These are phyloP conservation scores for Leccinum pallidistipes DNA, from an alignment of 1,284 basidiomycete species.

Conservation along the genomic window DNA sequence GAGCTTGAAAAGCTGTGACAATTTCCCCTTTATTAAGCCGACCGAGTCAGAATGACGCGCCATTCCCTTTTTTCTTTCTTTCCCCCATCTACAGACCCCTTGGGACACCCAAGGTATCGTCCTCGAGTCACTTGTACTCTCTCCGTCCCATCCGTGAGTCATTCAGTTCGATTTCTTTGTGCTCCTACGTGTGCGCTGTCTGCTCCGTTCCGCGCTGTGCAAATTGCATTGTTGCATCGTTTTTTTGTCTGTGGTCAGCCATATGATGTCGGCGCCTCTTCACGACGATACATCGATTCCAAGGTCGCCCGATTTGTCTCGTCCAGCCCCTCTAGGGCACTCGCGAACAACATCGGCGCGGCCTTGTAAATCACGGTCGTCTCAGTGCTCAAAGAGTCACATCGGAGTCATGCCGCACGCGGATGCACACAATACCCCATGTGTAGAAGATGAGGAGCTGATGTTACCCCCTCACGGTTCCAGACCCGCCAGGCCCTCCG, in stretches of 20 bases:
- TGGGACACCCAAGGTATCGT: constrained; percentile 27
- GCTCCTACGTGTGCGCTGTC: constrained; percentile 32
- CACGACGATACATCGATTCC: constrained; percentile 21
- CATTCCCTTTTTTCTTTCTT: constrained; percentile 16
- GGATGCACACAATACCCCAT: constrained; percentile 26
- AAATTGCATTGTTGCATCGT: constrained; percentile 12
- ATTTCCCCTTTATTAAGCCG: constrained; percentile 36
- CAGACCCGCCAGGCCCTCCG: constrained; percentile 41
- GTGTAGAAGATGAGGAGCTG: constrained; percentile 32
- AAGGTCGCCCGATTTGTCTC: constrained; percentile 36
- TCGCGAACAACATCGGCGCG: constrained; percentile 34
- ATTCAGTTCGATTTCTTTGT: constrained; percentile 31
- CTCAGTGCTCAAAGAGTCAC: constrained; percentile 25
- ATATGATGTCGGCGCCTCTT: constrained; percentile 13
- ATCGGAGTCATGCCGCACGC: constrained; percentile 14
- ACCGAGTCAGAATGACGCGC: constrained; percentile 37
- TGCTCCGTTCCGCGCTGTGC: constrained; percentile 22
- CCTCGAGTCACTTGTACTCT: constrained; percentile 27
- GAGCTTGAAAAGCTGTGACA: constrained; percentile 47
- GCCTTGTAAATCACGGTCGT: constrained; percentile 21
- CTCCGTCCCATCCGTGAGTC: constrained; percentile 27
- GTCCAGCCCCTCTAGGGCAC: constrained; percentile 26
- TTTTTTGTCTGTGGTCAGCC: constrained; percentile 34
- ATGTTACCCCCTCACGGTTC: constrained; percentile 41
- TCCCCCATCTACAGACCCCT: constrained; percentile 26